Evolutionary conservation across 164 flowering plant genomes (phyloP).

Genomic region (Umbilicus rupestris): DNA sequence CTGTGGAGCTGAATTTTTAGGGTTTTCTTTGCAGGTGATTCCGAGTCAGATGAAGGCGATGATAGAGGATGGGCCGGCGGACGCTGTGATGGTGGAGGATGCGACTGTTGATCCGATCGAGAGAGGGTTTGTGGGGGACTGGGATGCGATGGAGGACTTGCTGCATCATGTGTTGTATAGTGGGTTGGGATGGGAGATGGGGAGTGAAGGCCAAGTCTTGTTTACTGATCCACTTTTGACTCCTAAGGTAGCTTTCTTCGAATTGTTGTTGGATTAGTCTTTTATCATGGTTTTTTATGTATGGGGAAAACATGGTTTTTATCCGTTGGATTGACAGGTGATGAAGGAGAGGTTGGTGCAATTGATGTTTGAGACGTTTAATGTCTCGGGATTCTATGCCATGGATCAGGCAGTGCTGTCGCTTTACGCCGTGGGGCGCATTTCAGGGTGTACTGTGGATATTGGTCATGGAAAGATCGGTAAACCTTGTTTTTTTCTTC

Average conservation of each 20-base stretch:
- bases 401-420: constrained; percentile 96
- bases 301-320: background rate
- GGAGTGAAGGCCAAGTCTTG: constrained; percentile 90
- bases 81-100: constrained; percentile 37
- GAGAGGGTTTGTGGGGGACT: constrained; percentile 75
- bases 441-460: constrained; percentile 97
- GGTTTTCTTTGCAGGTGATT: constrained; percentile 39
- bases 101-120: constrained; percentile 66
- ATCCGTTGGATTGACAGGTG: constrained; percentile 34
- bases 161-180: constrained; percentile 69
- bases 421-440: constrained; percentile 96
- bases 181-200: constrained; percentile 98
- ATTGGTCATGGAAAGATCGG: constrained; percentile 99
- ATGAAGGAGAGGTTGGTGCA: constrained; percentile 89
- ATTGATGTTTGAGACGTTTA: constrained; percentile 96
- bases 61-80: constrained; percentile 52
- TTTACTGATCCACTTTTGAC: constrained; percentile 90
- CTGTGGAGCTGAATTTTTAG: background rate
- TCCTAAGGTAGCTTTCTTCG: constrained; percentile 55
- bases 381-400: constrained; percentile 90
- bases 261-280: background rate
- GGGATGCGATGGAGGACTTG: constrained; percentile 99
- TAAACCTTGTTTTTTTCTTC: constrained; percentile 14
- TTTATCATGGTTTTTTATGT: no score
- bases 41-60: constrained; percentile 81